These are phyloP conservation scores for Primulina eburnea DNA, from an alignment of 257 asterid genomes.

Conservation along the genomic window DNA sequence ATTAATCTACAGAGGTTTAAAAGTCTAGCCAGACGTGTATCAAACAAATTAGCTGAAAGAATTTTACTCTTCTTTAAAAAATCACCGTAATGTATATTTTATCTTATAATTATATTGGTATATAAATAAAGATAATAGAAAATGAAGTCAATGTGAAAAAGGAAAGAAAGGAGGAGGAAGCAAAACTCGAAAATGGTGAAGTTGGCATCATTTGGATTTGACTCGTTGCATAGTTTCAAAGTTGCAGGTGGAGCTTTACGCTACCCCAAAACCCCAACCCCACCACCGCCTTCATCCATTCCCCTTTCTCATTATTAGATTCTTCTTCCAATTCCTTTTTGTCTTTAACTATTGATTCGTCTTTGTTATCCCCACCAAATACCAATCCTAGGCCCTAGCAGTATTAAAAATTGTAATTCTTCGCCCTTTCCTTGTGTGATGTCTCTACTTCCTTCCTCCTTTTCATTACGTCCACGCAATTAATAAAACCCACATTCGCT, in stretches of 20 bases:
- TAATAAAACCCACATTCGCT: constrained; percentile 2
- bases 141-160: too few relatives aligned
- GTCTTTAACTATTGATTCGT: not conserved
- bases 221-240: constrained; percentile 3
- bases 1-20: too few relatives aligned
- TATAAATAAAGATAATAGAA: too few relatives aligned
- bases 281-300: not conserved
- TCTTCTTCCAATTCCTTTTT: not conserved
- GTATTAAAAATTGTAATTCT: not conserved
- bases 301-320: not conserved
- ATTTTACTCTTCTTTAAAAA: too few relatives aligned
- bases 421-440: constrained; percentile 10
- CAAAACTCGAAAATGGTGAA: not conserved
- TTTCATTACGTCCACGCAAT: not conserved
- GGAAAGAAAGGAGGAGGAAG: not conserved
- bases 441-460: constrained; percentile 24
- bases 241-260: constrained; percentile 38
- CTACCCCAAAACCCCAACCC: constrained; percentile 5
- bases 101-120: too few relatives aligned
- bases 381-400: too few relatives aligned
- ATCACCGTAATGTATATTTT: too few relatives aligned
- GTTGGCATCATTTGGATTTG: not conserved
- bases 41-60: too few relatives aligned
- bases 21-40: too few relatives aligned
- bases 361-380: not conserved